Evolutionary conservation across 2,329 filamentous ascomycete genomes (phyloP).

Genomic region (Ophiostoma ips): DNA sequence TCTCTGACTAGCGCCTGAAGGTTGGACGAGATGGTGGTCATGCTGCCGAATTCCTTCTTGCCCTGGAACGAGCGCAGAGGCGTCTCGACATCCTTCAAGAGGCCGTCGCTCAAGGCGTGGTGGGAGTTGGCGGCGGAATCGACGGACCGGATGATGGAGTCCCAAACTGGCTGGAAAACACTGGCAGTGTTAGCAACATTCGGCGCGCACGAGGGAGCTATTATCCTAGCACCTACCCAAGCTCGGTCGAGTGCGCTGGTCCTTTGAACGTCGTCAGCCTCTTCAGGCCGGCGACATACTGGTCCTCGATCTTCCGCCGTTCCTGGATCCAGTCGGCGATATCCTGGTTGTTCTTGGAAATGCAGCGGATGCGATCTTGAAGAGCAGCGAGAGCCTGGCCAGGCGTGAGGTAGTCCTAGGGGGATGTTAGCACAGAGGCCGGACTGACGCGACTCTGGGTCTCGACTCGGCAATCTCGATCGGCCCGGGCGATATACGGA

Average conservation of each 20-base stretch:
- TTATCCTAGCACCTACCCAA: slow-evolving; percentile 65
- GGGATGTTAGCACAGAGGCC: slow-evolving; percentile 1
- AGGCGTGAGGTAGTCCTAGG: slow-evolving; percentile 66
- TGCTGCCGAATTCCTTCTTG: slow-evolving; percentile 65
- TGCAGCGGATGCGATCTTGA: slow-evolving; percentile 76
- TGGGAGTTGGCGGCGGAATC: slow-evolving; percentile 75
- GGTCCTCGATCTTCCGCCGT: slow-evolving; percentile 79
- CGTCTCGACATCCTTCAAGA: slow-evolving; percentile 78
- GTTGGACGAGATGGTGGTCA: slow-evolving; percentile 71
- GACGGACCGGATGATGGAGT: slow-evolving; percentile 66
- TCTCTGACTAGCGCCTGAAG: slow-evolving; percentile 69
- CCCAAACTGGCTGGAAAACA: slow-evolving; percentile 83
- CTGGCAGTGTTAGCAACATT: slow-evolving; percentile 31
- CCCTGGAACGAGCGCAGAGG: slow-evolving; percentile 64
- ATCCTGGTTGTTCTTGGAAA: slow-evolving; percentile 72
- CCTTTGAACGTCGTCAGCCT: slow-evolving; percentile 65
- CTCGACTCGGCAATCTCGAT: background rate
- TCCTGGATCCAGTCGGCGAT: slow-evolving; percentile 98
- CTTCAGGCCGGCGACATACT: slow-evolving; percentile 68
- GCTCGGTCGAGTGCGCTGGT: slow-evolving; percentile 61
- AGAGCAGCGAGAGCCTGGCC: slow-evolving; percentile 67
- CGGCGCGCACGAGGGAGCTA: background rate
- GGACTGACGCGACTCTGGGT: no score
- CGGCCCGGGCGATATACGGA: no score
- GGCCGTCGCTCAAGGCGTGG: slow-evolving; percentile 61